Base-by-base conservation (phyloP, 1,284 basidiomycete genomes). In the Leucoagaricus sp. region DNA sequence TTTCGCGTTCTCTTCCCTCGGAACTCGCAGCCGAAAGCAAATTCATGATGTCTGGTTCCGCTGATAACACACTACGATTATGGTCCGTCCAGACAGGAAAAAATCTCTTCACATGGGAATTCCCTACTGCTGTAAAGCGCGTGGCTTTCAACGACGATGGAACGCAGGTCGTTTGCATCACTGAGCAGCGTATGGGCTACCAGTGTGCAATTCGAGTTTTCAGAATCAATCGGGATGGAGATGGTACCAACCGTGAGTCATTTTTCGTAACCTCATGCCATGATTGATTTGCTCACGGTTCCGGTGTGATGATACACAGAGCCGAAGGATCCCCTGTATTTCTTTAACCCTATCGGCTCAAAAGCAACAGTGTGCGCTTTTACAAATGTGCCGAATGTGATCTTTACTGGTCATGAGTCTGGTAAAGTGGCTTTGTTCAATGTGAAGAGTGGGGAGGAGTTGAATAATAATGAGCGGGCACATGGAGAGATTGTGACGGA, bases 301-400 rank as follows among this genome's bases (percentile, higher is more conserved):
- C 46, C 21, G 45, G 7, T 42, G 33, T 55, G 52, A 42, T 25
- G 33, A 56, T 42, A 17, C 45, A 25, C 72, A 94, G 92, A 96
- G 75, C 79, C 85, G 58, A 77, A 75, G 66, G 91, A 93, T 58
- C 93, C 94, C 0, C 67, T 77, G 31, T 79, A 86, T 64, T 84
- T 91, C 73, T 96, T 97, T 80, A 84, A 89, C 72, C 91, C 94
- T n/a, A 79, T 91, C 59, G 94, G 93, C 36, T 93, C 92, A 58
- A 98, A 98, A 77, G 93, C 95, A 13, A 97, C 94, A 2, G 94
- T 98, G 36, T 96, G 94, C 65, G 87, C 93, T 2, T 99, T 96
- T 73, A 91, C 93, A 6, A 84, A 89, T 52, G 82, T 85, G 23
- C 88, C 91, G 40, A 83, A 89, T 57, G 76, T 90, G 64, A 89